Evolutionary conservation across 768 basidiomycete species (phyloP).

Genomic region (Macrolepiota albuminosa): DNA sequence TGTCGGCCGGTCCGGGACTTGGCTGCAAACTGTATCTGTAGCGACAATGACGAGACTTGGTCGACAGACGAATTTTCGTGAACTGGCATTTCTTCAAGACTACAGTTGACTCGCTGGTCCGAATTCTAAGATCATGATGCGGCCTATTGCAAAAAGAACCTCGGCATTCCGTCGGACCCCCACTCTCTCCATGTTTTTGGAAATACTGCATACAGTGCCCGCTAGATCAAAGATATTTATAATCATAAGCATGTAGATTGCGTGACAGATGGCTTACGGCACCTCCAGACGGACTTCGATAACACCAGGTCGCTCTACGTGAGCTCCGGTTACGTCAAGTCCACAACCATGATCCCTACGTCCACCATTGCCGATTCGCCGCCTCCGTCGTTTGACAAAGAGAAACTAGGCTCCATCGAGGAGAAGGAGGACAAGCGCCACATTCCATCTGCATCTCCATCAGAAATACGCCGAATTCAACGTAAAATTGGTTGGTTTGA

Average conservation of each 20-base stretch:
- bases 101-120: neutral
- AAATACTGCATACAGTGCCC: neutral
- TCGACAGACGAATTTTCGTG: neutral
- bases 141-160: neutral
- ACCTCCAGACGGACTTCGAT: neutral
- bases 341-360: neutral
- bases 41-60: neutral
- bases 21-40: neutral
- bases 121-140: neutral
- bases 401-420: neutral
- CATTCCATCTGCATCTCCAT: neutral
- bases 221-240: neutral
- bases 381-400: neutral
- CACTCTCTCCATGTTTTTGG: neutral
- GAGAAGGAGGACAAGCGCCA: neutral
- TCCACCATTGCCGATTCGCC: neutral
- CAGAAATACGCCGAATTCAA: constrained; percentile 7
- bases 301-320: too few relatives aligned
- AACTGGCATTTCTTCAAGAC: neutral
- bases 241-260: neutral
- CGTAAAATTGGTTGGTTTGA: constrained; percentile 9
- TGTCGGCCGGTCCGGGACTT: neutral
- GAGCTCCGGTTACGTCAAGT: neutral
- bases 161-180: neutral
- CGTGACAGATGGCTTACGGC: neutral